Evolutionary conservation across 495 filamentous ascomycete species (phyloP), one percentile per base, ranked within the genome.

Genomic region (Talaromyces liani): DNA sequence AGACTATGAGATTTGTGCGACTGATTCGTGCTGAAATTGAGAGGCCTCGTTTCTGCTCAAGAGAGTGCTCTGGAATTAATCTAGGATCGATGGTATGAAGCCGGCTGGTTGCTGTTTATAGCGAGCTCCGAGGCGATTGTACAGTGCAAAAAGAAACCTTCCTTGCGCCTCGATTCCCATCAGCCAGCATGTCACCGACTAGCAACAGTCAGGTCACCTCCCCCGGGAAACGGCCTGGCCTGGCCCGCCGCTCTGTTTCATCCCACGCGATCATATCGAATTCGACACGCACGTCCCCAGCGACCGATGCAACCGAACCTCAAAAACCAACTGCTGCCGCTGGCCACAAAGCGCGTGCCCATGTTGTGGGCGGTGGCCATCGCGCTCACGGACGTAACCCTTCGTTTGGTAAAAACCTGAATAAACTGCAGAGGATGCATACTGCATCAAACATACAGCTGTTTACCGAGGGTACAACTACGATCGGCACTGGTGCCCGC

Each of bases 201-300:
- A 62, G 14, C 60, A 62, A 62, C 20, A 59, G 33, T n/a, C 77
- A 70, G 67, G 74, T 72, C n/a, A 71, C 77, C 16, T 79, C 78
- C 61, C 77, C 78, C 36, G 75, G 76, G 62, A 80, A 79, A 72
- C 77, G 78, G 68, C 78, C 78, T 51, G 78, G 72, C 61, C 70
- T 80, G 66, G 77, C 71, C 68, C 77, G 77, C 64, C 78, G 78
- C 66, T 77, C 78, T 25, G 74, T 79, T 49, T 80, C 78, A 62
- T 80, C 78, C 45, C 74, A 80, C 70, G 77, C 77, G 51, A 74
- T 79, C 34, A 70, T 77, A 7, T 53, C 33, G 27, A 27, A 27
- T 27, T 27, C 27, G 70, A 78, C 76, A 70, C 75, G 76, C 65
- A 63, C 72, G 62, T 66, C 72, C 64, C 70, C 75, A 31, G 69